Percentiles rank a stretch among this genome's conserved stretches.
Conservation (phyloP, 2,329 filamentous ascomycete genomes). For the Apiospora pterosperma region DNA sequence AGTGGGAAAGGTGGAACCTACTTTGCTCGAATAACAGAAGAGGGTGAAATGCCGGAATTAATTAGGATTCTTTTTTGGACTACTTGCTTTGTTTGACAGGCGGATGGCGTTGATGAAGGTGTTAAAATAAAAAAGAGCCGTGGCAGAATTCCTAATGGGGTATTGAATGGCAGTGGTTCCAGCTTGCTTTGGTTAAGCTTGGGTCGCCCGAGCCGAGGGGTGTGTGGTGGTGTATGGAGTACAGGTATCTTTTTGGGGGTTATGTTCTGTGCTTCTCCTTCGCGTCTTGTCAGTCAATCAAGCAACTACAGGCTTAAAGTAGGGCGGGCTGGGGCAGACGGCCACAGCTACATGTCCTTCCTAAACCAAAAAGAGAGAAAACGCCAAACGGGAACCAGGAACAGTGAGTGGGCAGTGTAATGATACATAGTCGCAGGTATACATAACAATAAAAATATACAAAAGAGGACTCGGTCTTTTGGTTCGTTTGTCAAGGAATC, state of each 20-base stretch:
- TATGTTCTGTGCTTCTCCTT: conserved; percentile 5
- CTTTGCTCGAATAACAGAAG: not conserved
- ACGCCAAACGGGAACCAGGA: not conserved
- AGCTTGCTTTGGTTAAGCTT: conserved; percentile 6
- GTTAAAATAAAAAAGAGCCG: not conserved
- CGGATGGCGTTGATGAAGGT: not conserved
- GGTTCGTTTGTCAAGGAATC: not conserved
- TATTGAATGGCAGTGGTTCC: not conserved
- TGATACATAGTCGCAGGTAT: not conserved
- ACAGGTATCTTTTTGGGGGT: not conserved
- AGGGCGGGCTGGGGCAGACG: not conserved
- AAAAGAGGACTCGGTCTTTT: not conserved
- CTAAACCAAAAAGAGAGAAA: conserved; percentile 6
- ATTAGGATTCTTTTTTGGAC: not conserved
- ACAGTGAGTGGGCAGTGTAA: not conserved
- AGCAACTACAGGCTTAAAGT: not conserved
- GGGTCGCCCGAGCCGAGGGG: not conserved
- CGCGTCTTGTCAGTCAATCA: conserved; percentile 3
- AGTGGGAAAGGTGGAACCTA: not conserved
- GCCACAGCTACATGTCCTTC: conserved; percentile 1
- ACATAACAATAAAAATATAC: not conserved
- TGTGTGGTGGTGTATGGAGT: not conserved
- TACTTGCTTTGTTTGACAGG: conserved; percentile 3
- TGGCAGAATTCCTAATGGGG: conserved; percentile 6
- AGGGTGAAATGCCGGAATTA: not conserved